These are phyloP conservation scores for Diaporthe eres DNA, from an alignment of 2,329 filamentous ascomycete genomes.

Conservation along the genomic window DNA sequence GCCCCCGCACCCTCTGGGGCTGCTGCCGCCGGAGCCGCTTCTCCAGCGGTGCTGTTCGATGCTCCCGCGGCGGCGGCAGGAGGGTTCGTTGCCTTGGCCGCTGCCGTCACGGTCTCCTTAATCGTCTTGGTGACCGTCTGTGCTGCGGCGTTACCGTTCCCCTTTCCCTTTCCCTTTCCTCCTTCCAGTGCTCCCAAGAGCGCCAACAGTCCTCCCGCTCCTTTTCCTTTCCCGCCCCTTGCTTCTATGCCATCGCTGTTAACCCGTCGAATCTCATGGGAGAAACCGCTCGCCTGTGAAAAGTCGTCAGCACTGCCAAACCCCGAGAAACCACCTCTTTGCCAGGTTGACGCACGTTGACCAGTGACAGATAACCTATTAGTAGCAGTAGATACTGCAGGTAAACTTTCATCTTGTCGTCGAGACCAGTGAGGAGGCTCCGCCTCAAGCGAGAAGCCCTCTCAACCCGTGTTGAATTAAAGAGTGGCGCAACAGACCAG, in stretches of 20 bases:
- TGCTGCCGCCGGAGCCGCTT: slow-evolving; percentile 30
- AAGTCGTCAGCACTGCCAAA: slow-evolving; percentile 17
- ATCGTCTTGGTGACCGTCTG: slow-evolving; percentile 32
- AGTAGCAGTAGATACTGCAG: slow-evolving; percentile 34
- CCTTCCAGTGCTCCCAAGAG: slow-evolving; percentile 4
- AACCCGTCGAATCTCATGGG: slow-evolving; percentile 24
- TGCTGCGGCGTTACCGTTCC: background rate
- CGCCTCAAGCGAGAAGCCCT: slow-evolving; percentile 20
- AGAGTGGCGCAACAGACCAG: slow-evolving; percentile 42
- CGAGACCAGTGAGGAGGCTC: slow-evolving; percentile 34
- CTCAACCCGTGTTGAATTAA: slow-evolving; percentile 17
- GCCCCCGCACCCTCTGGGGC: slow-evolving; percentile 27
- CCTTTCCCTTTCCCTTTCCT: background rate
- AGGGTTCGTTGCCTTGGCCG: background rate
- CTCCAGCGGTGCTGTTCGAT: slow-evolving; percentile 3
- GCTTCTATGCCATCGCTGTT: slow-evolving; percentile 17
- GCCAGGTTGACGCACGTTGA: slow-evolving; percentile 28
- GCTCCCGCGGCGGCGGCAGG: slow-evolving; percentile 16
- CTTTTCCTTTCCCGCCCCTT: slow-evolving; percentile 4
- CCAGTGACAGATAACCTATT: slow-evolving; percentile 38
- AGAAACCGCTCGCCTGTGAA: slow-evolving; percentile 35
- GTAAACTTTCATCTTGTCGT: slow-evolving; percentile 37
- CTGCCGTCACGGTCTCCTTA: slow-evolving; percentile 28
- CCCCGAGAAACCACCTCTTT: background rate
- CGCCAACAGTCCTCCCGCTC: background rate